These are phyloP conservation scores for Spergularia azorica DNA, from an alignment of 179 eudicot genomes.

Conservation along the genomic window DNA sequence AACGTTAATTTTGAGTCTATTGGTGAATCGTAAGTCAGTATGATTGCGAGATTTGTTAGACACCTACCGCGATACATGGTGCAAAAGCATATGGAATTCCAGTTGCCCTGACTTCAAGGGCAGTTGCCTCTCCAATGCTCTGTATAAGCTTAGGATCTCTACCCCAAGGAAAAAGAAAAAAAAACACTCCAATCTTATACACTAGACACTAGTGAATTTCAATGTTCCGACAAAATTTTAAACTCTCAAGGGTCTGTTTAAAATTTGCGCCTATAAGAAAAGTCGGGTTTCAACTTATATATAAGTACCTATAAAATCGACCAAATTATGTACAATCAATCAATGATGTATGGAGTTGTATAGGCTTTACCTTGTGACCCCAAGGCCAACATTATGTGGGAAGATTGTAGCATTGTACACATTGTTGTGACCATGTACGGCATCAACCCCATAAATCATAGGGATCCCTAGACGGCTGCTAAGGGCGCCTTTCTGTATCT, in stretches of 20 bases:
- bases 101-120: conserved; percentile 50
- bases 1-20: not conserved
- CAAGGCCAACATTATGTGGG: conserved; percentile 80
- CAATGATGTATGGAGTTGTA: no score
- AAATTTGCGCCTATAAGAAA: no score
- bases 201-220: no score
- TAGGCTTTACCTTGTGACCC: conserved; percentile 65
- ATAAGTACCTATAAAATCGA: no score
- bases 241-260: no score
- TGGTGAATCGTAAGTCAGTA: no score
- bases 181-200: no score
- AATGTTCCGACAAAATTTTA: no score
- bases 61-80: conserved; percentile 44
- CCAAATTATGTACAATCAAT: no score
- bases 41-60: no score
- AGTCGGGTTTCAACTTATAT: no score
- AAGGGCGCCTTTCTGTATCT: conserved; percentile 56
- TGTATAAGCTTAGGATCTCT: conserved; percentile 40
- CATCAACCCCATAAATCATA: conserved; percentile 80
- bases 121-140: conserved; percentile 49
- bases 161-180: not conserved
- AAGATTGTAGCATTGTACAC: conserved; percentile 71
- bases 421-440: conserved; percentile 74
- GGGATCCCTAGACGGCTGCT: conserved; percentile 72
- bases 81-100: conserved; percentile 53